A percentile compares a stretch with the other conserved stretches of the same genome.
phyloP scores from a whole-genome alignment of 2,329 filamentous ascomycete species.

The Sclerotinia glacialis region DNA sequence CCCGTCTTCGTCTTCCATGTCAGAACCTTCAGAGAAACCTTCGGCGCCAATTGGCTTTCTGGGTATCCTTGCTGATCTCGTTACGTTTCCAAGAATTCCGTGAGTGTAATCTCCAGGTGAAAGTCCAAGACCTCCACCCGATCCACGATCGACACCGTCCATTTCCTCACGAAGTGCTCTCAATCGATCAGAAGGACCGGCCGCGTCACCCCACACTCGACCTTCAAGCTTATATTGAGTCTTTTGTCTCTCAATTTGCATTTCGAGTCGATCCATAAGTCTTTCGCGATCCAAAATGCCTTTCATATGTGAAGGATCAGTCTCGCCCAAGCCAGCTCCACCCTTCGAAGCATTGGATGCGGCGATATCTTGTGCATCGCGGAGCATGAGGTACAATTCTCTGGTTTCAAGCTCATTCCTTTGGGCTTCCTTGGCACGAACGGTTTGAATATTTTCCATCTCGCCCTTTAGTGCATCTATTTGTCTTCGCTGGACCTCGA shows the following conservation, averaged over 20 bases:
- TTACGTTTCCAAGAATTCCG: constrained; percentile 70
- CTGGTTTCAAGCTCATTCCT: constrained; percentile 93
- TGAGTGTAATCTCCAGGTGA: constrained; percentile 64
- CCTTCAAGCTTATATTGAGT: constrained; percentile 97
- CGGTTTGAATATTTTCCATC: constrained; percentile 77
- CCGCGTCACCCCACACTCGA: constrained; percentile 77
- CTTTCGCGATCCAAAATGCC: constrained; percentile 90
- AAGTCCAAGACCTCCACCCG: constrained; percentile 36
- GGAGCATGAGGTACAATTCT: constrained; percentile 96
- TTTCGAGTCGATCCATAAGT: constrained; percentile 90
- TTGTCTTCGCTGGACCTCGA: constrained; percentile 83
- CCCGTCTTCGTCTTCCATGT: constrained; percentile 49
- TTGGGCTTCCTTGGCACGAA: constrained; percentile 87
- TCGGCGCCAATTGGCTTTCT: constrained; percentile 51
- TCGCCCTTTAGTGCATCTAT: constrained; percentile 87
- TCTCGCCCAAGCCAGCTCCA: constrained; percentile 50
- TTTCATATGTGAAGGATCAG: constrained; percentile 74
- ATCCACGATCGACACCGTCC: constrained; percentile 61
- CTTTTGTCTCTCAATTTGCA: constrained; percentile 94
- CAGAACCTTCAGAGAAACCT: constrained; percentile 35
- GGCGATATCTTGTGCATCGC: constrained; percentile 93
- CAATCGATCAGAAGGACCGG: constrained; percentile 85
- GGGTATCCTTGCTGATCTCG: constrained; percentile 56
- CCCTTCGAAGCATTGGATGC: constrained; percentile 72
- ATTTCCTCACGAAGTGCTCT: constrained; percentile 92